These are phyloP conservation scores for Rubus idaeus DNA, from an alignment of 306 rosid genomes.

Conservation along the genomic window DNA sequence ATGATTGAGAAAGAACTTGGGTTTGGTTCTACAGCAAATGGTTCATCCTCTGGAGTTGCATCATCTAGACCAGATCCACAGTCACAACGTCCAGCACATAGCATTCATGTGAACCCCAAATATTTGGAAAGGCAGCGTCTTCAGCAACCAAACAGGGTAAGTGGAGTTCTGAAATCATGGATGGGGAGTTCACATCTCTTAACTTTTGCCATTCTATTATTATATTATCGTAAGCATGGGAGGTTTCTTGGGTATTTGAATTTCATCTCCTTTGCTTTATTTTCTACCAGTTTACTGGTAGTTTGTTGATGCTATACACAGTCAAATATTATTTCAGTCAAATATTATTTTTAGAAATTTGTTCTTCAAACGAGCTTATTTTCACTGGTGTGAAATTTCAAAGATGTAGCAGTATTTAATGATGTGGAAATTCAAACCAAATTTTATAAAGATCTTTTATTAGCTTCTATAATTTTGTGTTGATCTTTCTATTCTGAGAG, in stretches of 20 bases:
- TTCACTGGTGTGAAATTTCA: background rate
- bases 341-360: background rate
- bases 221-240: background rate
- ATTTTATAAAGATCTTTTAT: too few relatives aligned
- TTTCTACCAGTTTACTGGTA: background rate
- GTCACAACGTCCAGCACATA: constrained; percentile 71
- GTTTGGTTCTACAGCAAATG: constrained; percentile 51
- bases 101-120: constrained; percentile 94
- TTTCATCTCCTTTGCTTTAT: background rate
- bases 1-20: constrained; percentile 81
- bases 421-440: background rate
- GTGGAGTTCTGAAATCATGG: constrained; percentile 30
- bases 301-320: constrained; percentile 2
- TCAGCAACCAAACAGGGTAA: constrained; percentile 75
- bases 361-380: background rate
- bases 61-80: constrained; percentile 66
- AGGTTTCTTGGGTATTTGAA: background rate
- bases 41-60: constrained; percentile 50
- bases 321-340: background rate
- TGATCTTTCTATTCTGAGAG: background rate
- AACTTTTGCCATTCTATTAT: constrained; percentile 3
- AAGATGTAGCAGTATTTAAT: background rate
- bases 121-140: constrained; percentile 88
- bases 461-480: background rate
- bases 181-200: constrained; percentile 4